These are phyloP conservation scores for Dactylonectria macrodidyma DNA, from an alignment of 2,329 filamentous ascomycete species.

Conservation along the genomic window DNA sequence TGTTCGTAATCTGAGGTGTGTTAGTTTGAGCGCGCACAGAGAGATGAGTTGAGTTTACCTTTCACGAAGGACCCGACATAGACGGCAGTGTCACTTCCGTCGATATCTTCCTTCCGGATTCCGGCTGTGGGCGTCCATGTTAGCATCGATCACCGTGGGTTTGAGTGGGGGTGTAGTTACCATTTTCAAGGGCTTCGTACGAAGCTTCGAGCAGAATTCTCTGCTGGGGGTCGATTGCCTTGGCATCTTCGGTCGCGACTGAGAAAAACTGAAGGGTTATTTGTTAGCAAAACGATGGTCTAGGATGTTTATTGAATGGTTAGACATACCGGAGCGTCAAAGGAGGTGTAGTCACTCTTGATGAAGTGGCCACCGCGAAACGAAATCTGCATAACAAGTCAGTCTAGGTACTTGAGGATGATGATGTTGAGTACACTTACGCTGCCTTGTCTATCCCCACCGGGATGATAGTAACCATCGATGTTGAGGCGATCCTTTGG, in stretches of 20 bases:
- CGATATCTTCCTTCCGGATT: conserved; percentile 59
- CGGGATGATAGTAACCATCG: conserved; percentile 68
- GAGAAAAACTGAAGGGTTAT: conserved; percentile 63
- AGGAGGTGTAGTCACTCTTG: conserved; percentile 61
- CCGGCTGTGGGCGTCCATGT: conserved; percentile 54
- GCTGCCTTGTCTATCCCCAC: conserved; percentile 63
- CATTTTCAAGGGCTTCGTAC: conserved; percentile 67
- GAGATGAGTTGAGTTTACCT: conserved; percentile 49
- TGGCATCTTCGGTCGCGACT: conserved; percentile 64
- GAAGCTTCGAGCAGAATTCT: conserved; percentile 66
- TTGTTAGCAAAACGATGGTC: conserved; percentile 14
- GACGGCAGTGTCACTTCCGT: conserved; percentile 62
- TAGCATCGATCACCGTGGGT: neutral
- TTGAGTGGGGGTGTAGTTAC: conserved; percentile 43
- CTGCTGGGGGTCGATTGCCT: conserved; percentile 68
- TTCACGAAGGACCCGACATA: conserved; percentile 68
- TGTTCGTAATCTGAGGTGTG: conserved; percentile 63
- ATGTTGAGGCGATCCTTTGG: conserved; percentile 65
- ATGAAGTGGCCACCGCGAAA: conserved; percentile 67
- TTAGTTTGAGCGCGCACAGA: conserved; percentile 20
- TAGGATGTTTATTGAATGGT: neutral
- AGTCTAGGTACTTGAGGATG: conserved; percentile 9
- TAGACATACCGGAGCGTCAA: conserved; percentile 63
- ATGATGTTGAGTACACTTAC: conserved; percentile 51
- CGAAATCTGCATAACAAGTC: conserved; percentile 54